These are phyloP conservation scores for Calonectria henricotiae DNA, from an alignment of 2,329 filamentous ascomycete genomes.

Conservation along the genomic window DNA sequence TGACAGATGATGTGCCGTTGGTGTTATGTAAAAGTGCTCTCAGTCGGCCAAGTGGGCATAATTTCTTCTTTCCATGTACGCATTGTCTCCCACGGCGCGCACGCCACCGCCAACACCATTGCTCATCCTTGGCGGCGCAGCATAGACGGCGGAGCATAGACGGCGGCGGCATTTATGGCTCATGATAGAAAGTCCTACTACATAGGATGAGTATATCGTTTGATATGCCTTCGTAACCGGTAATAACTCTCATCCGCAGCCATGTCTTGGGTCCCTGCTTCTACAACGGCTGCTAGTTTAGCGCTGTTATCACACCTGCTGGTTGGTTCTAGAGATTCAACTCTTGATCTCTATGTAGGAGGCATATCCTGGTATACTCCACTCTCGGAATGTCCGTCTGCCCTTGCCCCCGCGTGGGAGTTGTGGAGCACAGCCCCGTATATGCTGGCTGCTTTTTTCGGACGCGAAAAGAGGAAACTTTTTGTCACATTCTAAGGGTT, in stretches of 20 bases:
- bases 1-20: conserved; percentile 6
- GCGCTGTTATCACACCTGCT: neutral
- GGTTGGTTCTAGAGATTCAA: neutral
- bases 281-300: conserved; percentile 4
- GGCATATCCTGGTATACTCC: neutral
- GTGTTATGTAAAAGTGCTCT: conserved; percentile 10
- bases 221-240: neutral
- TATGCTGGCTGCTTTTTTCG: conserved; percentile 14
- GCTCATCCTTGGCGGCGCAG: neutral
- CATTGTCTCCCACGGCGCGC: conserved; percentile 2
- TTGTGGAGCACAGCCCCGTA: conserved; percentile 11
- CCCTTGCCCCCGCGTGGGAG: conserved; percentile 9
- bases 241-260: neutral
- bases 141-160: neutral
- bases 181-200: no score
- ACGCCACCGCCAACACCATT: neutral
- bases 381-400: neutral
- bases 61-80: conserved; percentile 3
- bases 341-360: neutral
- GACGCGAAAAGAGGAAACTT: conserved; percentile 19
- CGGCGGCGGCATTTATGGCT: neutral
- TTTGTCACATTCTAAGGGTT: conserved; percentile 1
- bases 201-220: neutral
- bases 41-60: neutral
- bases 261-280: neutral